phyloP scores from a whole-genome alignment of 768 basidiomycete species.

The Artomyces pyxidatus region DNA sequence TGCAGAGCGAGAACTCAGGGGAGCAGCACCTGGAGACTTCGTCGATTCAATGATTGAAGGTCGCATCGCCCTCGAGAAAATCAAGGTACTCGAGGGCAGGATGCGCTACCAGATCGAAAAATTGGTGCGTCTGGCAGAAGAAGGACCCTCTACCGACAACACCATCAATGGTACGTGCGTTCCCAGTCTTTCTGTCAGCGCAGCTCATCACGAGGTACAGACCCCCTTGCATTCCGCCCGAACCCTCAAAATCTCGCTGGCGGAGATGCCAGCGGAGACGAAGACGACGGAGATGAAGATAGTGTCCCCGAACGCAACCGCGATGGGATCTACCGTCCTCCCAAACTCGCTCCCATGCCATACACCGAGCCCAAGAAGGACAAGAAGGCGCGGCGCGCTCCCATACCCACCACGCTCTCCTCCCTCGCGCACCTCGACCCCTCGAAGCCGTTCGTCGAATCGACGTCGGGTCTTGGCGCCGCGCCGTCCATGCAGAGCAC shows the following conservation, averaged over 20 bases:
- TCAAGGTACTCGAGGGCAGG: constrained; percentile 72
- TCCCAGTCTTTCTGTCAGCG: too few relatives aligned
- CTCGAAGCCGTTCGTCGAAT: constrained; percentile 59
- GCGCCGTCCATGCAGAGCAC: constrained; percentile 51
- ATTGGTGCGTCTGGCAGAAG: constrained; percentile 69
- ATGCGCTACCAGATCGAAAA: constrained; percentile 97
- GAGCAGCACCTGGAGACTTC: constrained; percentile 58
- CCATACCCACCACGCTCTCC: constrained; percentile 55
- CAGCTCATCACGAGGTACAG: too few relatives aligned
- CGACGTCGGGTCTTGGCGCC: constrained; percentile 63
- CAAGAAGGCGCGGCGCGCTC: constrained; percentile 38
- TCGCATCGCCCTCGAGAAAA: constrained; percentile 82
- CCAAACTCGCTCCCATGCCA: constrained; percentile 82
- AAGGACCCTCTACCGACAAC: constrained; percentile 34
- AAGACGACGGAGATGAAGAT: constrained; percentile 22
- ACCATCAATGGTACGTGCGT: constrained; percentile 49
- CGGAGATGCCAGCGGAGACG: constrained; percentile 28
- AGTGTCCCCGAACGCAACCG: constrained; percentile 12
- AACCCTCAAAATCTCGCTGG: constrained; percentile 71
- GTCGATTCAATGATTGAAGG: constrained; percentile 75
- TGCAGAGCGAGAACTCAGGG: constrained; percentile 44
- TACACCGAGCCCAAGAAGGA: constrained; percentile 58
- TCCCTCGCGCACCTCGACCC: constrained; percentile 44
- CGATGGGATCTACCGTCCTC: constrained; percentile 72
- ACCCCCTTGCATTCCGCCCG: constrained; percentile 87